Percentiles rank a stretch among this genome's conserved stretches.
Conservation (phyloP, 2,329 filamentous ascomycete species). For the Fusarium tupiense region DNA sequence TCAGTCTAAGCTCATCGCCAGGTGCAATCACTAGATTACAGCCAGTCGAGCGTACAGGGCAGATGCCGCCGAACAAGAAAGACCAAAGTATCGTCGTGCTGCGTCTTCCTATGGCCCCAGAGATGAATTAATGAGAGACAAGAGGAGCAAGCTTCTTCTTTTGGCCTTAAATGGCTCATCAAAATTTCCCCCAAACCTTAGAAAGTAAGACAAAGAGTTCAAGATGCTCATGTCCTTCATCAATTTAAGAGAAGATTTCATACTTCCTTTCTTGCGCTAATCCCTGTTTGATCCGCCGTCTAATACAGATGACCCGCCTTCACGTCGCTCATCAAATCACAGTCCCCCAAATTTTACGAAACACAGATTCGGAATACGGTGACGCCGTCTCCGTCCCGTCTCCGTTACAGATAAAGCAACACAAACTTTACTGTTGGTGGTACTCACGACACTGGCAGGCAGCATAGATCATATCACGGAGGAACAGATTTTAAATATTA, state of each 20-base stretch:
- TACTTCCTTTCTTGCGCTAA: constrained; percentile 9
- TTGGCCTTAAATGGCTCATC: not conserved
- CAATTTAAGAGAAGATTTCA: constrained; percentile 34
- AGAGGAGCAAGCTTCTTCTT: not conserved
- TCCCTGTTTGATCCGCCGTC: constrained; percentile 4
- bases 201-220: constrained; percentile 5
- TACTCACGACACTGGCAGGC: not conserved
- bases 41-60: not conserved
- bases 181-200: not conserved
- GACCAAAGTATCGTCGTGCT: not conserved
- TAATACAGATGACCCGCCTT: not conserved
- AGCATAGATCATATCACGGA: not conserved
- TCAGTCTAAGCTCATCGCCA: not conserved
- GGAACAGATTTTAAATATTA: not conserved
- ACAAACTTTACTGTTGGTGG: not conserved
- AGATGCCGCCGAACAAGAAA: not conserved
- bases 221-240: constrained; percentile 28
- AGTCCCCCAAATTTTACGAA: not conserved
- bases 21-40: constrained; percentile 2
- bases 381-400: not conserved
- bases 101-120: not conserved
- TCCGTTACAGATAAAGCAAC: not conserved
- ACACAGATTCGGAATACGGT: not conserved
- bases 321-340: not conserved
- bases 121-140: not conserved